Evolutionary conservation across 139 green algal genomes (phyloP).

Genomic region (Parachlorella kessleri): DNA sequence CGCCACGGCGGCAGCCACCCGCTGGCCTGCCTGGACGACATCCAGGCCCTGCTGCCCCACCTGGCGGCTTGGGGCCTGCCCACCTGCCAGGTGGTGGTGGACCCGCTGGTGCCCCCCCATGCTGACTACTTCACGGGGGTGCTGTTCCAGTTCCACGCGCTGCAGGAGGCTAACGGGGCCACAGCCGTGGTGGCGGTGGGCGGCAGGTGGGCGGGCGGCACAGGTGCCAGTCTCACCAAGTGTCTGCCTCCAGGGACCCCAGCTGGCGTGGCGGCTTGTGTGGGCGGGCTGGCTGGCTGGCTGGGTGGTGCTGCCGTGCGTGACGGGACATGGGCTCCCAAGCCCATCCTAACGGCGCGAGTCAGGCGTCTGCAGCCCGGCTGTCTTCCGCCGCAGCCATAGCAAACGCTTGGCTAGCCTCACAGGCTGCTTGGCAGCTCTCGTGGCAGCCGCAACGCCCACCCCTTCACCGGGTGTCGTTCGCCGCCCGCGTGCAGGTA

Average conservation of each 20-base stretch:
- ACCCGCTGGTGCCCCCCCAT: slow-evolving; percentile 78
- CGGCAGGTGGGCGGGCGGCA: slow-evolving; percentile 1
- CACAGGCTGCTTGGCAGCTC: no score
- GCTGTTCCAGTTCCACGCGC: slow-evolving; percentile 69
- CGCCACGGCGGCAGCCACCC: neutral
- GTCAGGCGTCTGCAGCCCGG: neutral
- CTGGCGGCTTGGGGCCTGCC: slow-evolving; percentile 61
- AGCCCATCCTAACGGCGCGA: neutral
- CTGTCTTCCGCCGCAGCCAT: no score
- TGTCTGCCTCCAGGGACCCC: no score
- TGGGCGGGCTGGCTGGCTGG: no score
- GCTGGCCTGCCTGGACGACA: slow-evolving; percentile 27
- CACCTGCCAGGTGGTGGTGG: slow-evolving; percentile 53
- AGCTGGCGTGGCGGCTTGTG: no score
- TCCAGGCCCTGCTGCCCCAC: slow-evolving; percentile 35
- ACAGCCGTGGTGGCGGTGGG: slow-evolving; percentile 58
- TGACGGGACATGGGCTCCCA: neutral
- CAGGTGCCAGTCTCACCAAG: neutral
- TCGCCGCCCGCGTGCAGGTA: slow-evolving; percentile 51
- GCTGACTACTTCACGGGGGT: slow-evolving; percentile 71
- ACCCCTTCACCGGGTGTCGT: no score
- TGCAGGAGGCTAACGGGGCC: slow-evolving; percentile 22
- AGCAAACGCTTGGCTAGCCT: no score
- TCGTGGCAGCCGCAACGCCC: no score
- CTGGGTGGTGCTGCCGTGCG: neutral